phyloP scores from a whole-genome alignment of 768 basidiomycete genomes.

The Botryobasidium botryosum region DNA sequence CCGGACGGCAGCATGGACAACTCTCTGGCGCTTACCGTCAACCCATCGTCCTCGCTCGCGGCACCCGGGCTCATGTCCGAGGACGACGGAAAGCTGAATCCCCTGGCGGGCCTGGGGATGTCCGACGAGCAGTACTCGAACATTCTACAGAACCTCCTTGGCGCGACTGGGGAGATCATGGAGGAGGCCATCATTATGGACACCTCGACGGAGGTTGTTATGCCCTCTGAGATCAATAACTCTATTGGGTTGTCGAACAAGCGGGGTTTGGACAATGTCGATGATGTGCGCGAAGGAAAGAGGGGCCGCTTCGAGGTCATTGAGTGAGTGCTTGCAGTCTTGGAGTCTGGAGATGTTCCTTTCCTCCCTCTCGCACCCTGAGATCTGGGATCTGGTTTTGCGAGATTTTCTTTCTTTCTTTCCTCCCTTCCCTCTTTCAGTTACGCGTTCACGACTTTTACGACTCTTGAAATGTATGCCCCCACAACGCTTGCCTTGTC shows the following conservation, averaged over 20 bases:
- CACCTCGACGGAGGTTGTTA: conserved; percentile 13
- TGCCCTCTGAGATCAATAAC: conserved; percentile 14
- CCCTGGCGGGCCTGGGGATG: conserved; percentile 73
- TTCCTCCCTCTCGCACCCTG: no score
- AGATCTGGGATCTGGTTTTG: no score
- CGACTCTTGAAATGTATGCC: no score
- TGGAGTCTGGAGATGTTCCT: neutral
- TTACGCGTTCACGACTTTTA: no score
- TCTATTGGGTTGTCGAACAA: conserved; percentile 18
- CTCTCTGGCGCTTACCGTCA: neutral
- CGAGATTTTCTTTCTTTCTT: no score
- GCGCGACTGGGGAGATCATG: conserved; percentile 34
- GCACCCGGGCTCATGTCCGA: neutral
- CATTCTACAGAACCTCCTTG: conserved; percentile 50
- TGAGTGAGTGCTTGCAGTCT: conserved; percentile 26
- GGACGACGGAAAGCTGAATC: conserved; percentile 32
- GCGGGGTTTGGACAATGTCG: conserved; percentile 23
- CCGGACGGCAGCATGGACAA: neutral
- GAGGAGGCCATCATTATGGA: conserved; percentile 5
- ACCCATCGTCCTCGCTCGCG: conserved; percentile 2
- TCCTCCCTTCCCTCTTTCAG: no score
- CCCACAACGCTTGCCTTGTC: no score
- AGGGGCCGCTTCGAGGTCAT: conserved; percentile 44
- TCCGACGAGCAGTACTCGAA: conserved; percentile 75
- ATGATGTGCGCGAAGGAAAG: conserved; percentile 32